phyloP scores from a whole-genome alignment of 768 basidiomycete genomes.

The Suillus variegatus region DNA sequence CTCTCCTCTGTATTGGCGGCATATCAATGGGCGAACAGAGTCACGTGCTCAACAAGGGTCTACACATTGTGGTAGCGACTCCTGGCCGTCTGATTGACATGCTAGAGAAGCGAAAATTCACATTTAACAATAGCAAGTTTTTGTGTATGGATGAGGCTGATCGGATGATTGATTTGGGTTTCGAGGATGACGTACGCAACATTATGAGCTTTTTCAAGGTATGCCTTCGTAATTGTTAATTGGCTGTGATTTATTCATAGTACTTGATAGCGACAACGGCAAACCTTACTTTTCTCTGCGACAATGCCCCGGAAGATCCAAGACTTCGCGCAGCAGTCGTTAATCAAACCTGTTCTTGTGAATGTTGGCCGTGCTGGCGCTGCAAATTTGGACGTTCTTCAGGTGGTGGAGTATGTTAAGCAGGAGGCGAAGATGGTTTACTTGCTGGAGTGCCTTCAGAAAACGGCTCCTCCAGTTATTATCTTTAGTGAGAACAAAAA shows the following conservation, averaged over 20 bases:
- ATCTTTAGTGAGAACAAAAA: slow-evolving; percentile 99
- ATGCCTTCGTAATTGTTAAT: slow-evolving; percentile 17
- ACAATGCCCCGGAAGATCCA: slow-evolving; percentile 99
- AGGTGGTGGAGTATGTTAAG: slow-evolving; percentile 98
- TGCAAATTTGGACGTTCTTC: slow-evolving; percentile 93
- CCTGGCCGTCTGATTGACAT: slow-evolving; percentile 97
- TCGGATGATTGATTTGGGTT: slow-evolving; percentile 98
- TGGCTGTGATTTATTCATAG: slow-evolving; percentile 10
- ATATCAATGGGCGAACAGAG: slow-evolving; percentile 99
- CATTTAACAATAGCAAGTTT: slow-evolving; percentile 92
- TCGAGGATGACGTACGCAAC: slow-evolving; percentile 97
- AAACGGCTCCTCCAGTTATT: slow-evolving; percentile 97
- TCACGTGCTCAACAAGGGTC: slow-evolving; percentile 84
- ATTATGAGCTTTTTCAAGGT: slow-evolving; percentile 99
- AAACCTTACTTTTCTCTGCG: slow-evolving; percentile 96
- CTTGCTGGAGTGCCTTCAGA: slow-evolving; percentile 94
- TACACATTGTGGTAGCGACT: slow-evolving; percentile 96
- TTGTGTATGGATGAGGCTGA: slow-evolving; percentile 99
- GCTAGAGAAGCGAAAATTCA: slow-evolving; percentile 93
- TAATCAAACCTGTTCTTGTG: slow-evolving; percentile 93
- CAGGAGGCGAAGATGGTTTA: slow-evolving; percentile 99
- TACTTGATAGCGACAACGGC: slow-evolving; percentile 77
- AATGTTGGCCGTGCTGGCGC: slow-evolving; percentile 99
- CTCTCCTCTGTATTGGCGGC: slow-evolving; percentile 93
- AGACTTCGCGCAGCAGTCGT: slow-evolving; percentile 95